Percentiles rank a stretch among this genome's conserved stretches.
These are phyloP conservation scores for Coemansia sp. DNA, from an alignment of 192 early-diverging fungal species.

Conservation along the genomic window DNA sequence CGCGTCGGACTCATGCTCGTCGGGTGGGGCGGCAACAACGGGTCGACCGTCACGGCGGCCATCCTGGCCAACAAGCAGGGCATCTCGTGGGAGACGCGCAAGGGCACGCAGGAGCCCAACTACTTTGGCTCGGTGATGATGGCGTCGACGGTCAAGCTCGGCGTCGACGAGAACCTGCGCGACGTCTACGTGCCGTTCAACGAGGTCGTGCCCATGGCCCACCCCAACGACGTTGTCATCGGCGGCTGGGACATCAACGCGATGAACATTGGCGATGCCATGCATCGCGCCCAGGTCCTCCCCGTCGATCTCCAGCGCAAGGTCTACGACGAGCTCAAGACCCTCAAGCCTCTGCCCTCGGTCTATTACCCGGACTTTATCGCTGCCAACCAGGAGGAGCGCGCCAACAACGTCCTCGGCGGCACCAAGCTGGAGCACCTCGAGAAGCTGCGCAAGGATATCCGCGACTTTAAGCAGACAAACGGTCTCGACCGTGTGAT, in stretches of 20 bases:
- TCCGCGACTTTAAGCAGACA: constrained; percentile 91
- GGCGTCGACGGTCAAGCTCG: constrained; percentile 95
- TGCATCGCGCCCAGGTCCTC: constrained; percentile 95
- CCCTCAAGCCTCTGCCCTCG: constrained; percentile 88
- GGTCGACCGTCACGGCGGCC: constrained; percentile 95
- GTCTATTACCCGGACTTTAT: constrained; percentile 99
- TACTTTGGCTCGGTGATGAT: constrained; percentile 98
- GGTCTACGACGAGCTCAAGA: constrained; percentile 78
- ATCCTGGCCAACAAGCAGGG: constrained; percentile 93
- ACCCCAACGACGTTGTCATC: constrained; percentile 96
- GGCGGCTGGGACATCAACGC: constrained; percentile 98
- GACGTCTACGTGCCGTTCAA: constrained; percentile 95
- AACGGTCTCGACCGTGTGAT: constrained; percentile 93
- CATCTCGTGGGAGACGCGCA: constrained; percentile 92
- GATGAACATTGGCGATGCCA: constrained; percentile 85
- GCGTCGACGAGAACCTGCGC: constrained; percentile 77
- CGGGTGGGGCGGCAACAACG: constrained; percentile 99
- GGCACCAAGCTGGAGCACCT: constrained; percentile 89
- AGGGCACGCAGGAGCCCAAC: constrained; percentile 90
- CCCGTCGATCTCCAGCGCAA: constrained; percentile 97
- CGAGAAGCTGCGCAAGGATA: constrained; percentile 93
- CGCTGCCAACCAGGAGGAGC: constrained; percentile 97
- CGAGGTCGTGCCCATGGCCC: constrained; percentile 93
- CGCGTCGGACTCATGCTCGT: constrained; percentile 94
- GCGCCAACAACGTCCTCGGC: constrained; percentile 93